These are phyloP conservation scores for Halophytophthora batemanensis DNA, from an alignment of 352 stramenopile genomes.

Conservation along the genomic window DNA sequence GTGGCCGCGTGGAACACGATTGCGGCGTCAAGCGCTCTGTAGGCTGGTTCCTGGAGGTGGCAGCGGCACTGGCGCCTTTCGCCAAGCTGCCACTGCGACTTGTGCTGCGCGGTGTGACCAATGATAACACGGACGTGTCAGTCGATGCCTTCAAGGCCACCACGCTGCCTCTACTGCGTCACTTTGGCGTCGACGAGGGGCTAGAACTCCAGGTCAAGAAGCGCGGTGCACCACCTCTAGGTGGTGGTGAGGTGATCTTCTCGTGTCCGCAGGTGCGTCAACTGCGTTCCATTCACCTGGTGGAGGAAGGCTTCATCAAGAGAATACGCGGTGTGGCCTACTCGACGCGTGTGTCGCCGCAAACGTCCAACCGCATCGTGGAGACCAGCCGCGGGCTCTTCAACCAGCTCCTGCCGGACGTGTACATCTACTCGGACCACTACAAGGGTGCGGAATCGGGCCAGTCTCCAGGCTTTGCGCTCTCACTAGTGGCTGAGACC, in stretches of 20 bases:
- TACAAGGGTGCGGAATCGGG: conserved; percentile 91
- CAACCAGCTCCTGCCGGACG: conserved; percentile 97
- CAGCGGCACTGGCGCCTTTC: conserved; percentile 97
- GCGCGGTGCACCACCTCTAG: conserved; percentile 85
- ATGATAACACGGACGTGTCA: conserved; percentile 89
- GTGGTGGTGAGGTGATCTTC: conserved; percentile 90
- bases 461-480: conserved; percentile 89
- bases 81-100: conserved; percentile 94
- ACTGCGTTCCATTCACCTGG: conserved; percentile 93
- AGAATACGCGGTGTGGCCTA: conserved; percentile 96
- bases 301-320: conserved; percentile 98
- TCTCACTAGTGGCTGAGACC: conserved; percentile 96
- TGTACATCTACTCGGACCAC: conserved; percentile 99
- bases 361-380: conserved; percentile 97
- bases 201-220: conserved; percentile 88
- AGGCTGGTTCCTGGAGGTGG: conserved; percentile 98
- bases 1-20: conserved; percentile 94
- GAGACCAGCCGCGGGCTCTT: conserved; percentile 95
- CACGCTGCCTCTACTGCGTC: conserved; percentile 92
- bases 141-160: conserved; percentile 95
- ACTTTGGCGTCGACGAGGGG: conserved; percentile 95
- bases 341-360: conserved; percentile 96
- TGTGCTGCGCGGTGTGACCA: conserved; percentile 95
- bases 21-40: conserved; percentile 90
- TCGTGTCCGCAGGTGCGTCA: conserved; percentile 93